Evolutionary conservation across 805 yeast species (phyloP), one percentile per base, ranked within the genome.

Genomic region (Kazachstania kunashirensis): DNA sequence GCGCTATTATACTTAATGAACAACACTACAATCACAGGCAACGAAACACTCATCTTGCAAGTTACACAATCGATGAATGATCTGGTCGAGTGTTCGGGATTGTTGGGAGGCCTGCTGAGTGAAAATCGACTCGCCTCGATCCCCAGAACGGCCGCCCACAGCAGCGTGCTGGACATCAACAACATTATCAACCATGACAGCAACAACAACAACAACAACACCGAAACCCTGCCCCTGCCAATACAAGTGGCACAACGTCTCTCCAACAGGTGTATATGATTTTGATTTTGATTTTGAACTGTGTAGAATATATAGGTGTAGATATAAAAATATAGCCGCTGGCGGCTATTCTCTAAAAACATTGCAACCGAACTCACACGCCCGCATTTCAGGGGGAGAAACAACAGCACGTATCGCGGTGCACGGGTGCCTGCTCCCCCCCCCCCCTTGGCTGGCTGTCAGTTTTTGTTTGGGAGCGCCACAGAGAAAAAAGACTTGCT

Each of bases 61-160:
- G 33, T 30, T 7, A 30, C 33, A 14, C 33, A 30, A 30, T 16
- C 52, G 13, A 52, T 53, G 57, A 50, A 52, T 33, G 54, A 51
- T 19, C 35, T 53, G 33, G 50, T 52, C 11, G 53, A 51, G 29
- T 49, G 52, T 5, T 49, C 56, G 4, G 50, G 52, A 27, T 41
- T 50, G 14, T 34, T 52, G 16, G 47, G 41, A 5, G 28, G 21
- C 8, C 18, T 30, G 9, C 12, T 30, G 5, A 25, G 33, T 8
- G 17, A 18, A 5, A 19, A 24, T n/a, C 14, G 10, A 4, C 27
- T 13, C 2, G 10, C 26, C 3, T n/a, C 16, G 4, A n/a, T 27
- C 9, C 34, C 18, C 15, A 27, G 13, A 3, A 17, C 29, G 18
- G 10, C 34, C 23, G 14, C 29, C 19, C 16, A 27, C 14, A 27